Base-by-base conservation (phyloP, 257 asterid genomes). In the Penstemon newberryi region DNA sequence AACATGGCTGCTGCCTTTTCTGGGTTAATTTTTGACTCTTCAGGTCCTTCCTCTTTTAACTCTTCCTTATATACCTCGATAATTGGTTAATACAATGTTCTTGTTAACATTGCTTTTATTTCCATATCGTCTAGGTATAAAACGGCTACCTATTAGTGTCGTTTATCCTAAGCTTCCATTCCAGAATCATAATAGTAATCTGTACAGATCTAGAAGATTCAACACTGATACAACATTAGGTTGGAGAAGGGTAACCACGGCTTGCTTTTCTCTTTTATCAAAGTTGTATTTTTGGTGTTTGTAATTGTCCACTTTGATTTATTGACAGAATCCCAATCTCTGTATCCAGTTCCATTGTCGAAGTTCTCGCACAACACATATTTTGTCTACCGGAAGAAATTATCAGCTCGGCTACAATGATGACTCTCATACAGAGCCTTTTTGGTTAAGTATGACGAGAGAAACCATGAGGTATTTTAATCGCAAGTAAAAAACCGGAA, bases 401-500 rank as follows among this genome's bases (percentile, higher is more conserved):
- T 69, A 80, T 75, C 86, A 83, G 72, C 77, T 79, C 53, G 75
- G 75, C 67, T 59, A 71, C 79, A 73, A 72, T 50, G 79, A 78
- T 41, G 88, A 75, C 60, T 76, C 75, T 42, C 62, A 52, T 41
- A 67, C 60, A 6, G 87, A 84, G 69, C 87, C 95, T 25, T 86
- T 77, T 73, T 80, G 85, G 93, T 67, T 80, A 54, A 73, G 65
- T 60, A 47, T 41, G 71, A 73, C 67, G 10, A 77, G 75, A 75
- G 80, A 85, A 39, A 72, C 77, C 68, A 54, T 81, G 39, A 0
- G 94, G 98, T 92, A 89, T 10, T 67, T 10, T 62, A 59, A 56
- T 69, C 63, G 46, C 19, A 13, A 18, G 8, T 13, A 56, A 37
- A 39, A 65, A 12, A 10, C 18, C 18, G 13, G 42, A 68, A 73